A percentile compares a stretch with the other conserved stretches of the same genome.
Conservation (phyloP, 140 eudicot species). For the Ambrosia hybrid region DNA sequence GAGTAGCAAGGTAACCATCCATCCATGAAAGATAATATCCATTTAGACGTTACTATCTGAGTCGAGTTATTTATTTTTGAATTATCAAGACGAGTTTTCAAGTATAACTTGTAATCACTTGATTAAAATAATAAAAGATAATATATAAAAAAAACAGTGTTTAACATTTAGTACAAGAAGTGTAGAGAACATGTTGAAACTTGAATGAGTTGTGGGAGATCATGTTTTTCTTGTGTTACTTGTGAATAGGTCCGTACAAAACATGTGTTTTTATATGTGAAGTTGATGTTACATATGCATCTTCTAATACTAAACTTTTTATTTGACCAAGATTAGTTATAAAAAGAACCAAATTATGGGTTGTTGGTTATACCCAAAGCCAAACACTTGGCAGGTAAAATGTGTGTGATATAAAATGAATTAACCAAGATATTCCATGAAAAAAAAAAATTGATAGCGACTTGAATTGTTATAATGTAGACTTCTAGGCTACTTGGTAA, state of each 20-base stretch:
- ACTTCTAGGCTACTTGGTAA: neutral
- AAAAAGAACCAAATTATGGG: slow-evolving; percentile 6
- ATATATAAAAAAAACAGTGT: too few relatives aligned
- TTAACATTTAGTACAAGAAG: neutral
- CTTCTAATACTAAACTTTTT: slow-evolving; percentile 20
- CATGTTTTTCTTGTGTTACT: slow-evolving; percentile 37
- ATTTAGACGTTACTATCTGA: neutral
- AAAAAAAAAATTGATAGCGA: neutral
- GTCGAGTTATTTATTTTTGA: neutral
- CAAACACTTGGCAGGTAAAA: neutral
- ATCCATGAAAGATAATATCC: neutral
- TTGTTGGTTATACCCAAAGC: slow-evolving; percentile 17
- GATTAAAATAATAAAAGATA: neutral
- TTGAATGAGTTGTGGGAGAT: slow-evolving; percentile 31
- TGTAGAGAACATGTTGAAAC: slow-evolving; percentile 26
- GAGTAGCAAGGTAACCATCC: slow-evolving; percentile 75
- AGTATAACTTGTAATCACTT: neutral
- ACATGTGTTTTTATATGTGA: slow-evolving; percentile 24
- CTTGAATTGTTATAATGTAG: slow-evolving; percentile 1
- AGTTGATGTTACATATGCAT: slow-evolving; percentile 17
- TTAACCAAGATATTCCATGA: neutral
- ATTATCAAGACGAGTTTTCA: neutral
- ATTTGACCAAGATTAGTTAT: slow-evolving; percentile 8
- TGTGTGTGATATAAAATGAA: neutral
- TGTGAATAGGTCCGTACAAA: slow-evolving; percentile 23